Evolutionary conservation across 2,329 filamentous ascomycete genomes (phyloP).

Genomic region (Penicillium nordicum): DNA sequence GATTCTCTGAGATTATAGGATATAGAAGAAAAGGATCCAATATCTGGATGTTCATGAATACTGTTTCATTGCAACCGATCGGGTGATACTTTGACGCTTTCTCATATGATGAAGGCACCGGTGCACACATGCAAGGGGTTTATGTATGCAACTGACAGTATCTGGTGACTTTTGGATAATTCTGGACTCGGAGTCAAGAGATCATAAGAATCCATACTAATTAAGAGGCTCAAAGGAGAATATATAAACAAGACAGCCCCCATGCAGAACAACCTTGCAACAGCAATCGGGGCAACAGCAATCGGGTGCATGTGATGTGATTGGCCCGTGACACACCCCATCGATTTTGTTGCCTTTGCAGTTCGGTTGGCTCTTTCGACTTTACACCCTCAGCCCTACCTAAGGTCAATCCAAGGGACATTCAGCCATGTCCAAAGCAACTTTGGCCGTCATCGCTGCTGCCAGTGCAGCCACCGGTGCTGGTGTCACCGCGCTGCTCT

Average conservation of each 20-base stretch:
- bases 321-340: slow-evolving; percentile 24
- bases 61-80: background rate
- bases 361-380: slow-evolving; percentile 1
- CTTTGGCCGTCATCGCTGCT: slow-evolving; percentile 70
- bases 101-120: background rate
- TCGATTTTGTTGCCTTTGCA: slow-evolving; percentile 11
- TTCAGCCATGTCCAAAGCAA: slow-evolving; percentile 70
- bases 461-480: slow-evolving; percentile 74
- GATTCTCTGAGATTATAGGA: background rate
- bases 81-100: background rate
- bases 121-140: background rate
- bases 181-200: background rate
- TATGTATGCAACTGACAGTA: background rate
- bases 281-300: background rate
- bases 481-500: slow-evolving; percentile 65
- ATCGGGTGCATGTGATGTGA: slow-evolving; percentile 15
- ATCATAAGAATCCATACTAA: background rate
- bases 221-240: background rate
- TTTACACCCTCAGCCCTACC: background rate
- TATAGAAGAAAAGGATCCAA: background rate
- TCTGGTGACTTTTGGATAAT: background rate
- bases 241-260: background rate
- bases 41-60: background rate
- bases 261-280: background rate
- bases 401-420: slow-evolving; percentile 22